Base-by-base conservation (phyloP, 345 rosid genomes). In the Rhodamnia argentea region DNA sequence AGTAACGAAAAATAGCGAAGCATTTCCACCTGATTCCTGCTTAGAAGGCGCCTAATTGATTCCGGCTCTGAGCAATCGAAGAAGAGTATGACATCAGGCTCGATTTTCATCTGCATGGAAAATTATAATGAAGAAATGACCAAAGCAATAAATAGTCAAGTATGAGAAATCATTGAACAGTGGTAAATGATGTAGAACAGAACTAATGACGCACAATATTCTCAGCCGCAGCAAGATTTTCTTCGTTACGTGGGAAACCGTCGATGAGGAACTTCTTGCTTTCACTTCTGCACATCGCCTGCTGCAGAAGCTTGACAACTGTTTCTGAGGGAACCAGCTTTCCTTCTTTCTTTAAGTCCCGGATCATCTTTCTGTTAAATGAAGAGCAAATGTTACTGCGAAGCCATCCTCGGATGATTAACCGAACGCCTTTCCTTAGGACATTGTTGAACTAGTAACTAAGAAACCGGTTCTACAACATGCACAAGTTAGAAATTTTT, bases 191-290 rank as follows among this genome's bases (percentile, higher is more conserved):
- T 51, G 11, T 37, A 18, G 42, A 54, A 59, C 42, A 57, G 51
- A 42, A 50, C 4, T 44, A 47, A 37, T 29, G 37, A 83, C 85
- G 37, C 42, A 88, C 91, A 81, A 83, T 88, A 51, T 70, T 85
- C 83, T 89, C 90, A 54, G 88, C 89, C 4, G 89, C 90, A 54
- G 81, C 44, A 2, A 86, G 86, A 84, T 90, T 90, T 84, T 89
- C 89, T 86, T 91, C 85, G 70, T 86, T 83, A 20, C 92, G 87
- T 12, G 92, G 92, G 82, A 91, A 90, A 10, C 90, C 92, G 82
- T 89, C 92, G 27, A 90, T 70, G 54, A 91, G 42, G 83, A 87
- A 89, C 27, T 74, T 87, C 60, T 90, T 86, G 87, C 86, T 89
- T 59, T 85, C 29, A 20, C 87, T 88, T 83, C 27, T 82, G 59